Evolutionary conservation across 78 protist genomes (phyloP).

Genomic region (Guillardia theta): DNA sequence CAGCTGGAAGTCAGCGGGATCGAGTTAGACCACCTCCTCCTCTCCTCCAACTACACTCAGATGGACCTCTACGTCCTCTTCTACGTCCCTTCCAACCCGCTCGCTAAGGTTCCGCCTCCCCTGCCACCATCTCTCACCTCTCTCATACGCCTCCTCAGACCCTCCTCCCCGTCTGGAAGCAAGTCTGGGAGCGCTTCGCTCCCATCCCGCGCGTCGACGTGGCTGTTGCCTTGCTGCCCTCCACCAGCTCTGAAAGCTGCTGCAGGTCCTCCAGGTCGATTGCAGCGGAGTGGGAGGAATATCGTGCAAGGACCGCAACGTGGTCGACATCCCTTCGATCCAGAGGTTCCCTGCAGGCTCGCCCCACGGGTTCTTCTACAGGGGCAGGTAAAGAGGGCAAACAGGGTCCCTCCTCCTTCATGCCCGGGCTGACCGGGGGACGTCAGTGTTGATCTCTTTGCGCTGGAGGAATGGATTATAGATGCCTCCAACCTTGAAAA

Average conservation of each 20-base stretch:
- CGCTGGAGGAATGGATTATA: neutral
- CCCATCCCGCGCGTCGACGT: neutral
- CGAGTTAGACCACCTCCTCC: neutral
- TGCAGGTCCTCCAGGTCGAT: neutral
- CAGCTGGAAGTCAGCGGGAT: too few species aligned
- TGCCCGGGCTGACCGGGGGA: too few species aligned
- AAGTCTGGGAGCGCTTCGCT: neutral
- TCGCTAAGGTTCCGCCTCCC: neutral
- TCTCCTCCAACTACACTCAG: neutral
- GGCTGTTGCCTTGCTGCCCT: too few species aligned
- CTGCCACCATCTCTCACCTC: too few species aligned
- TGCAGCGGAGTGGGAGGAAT: neutral
- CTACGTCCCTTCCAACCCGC: neutral
- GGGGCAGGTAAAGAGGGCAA: too few species aligned
- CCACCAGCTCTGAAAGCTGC: too few species aligned
- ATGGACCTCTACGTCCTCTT: neutral
- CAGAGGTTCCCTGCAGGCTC: neutral
- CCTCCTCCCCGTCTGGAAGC: neutral
- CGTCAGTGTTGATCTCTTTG: neutral
- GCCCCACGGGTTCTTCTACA: neutral
- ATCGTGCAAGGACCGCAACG: neutral
- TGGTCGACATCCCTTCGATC: neutral
- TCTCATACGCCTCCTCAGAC: too few species aligned
- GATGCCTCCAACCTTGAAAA: too few species aligned
- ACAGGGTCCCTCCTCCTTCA: too few species aligned